Percentiles rank a stretch among this genome's conserved stretches.
phyloP scores from a whole-genome alignment of 2,329 filamentous ascomycete species.

The Blumeria graminis region DNA sequence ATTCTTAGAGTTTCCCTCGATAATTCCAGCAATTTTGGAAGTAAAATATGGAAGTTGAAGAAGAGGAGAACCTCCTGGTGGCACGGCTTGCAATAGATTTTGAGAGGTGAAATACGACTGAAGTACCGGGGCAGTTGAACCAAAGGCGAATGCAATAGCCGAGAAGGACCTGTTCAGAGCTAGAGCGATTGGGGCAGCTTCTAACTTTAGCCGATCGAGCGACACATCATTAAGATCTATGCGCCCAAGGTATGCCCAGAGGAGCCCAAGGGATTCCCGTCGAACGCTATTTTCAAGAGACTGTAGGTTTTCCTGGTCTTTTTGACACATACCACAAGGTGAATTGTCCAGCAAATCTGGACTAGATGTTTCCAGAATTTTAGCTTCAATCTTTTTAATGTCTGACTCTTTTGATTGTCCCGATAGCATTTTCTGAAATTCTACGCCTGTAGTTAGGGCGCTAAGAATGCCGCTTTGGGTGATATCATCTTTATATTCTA shows the following conservation, averaged over 20 bases:
- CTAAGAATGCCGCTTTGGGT: constrained; percentile 57
- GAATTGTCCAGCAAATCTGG: constrained; percentile 27
- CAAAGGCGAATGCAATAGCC: constrained; percentile 69
- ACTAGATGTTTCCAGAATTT: constrained; percentile 30
- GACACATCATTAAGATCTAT: constrained; percentile 58
- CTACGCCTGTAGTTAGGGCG: constrained; percentile 64
- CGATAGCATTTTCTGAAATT: constrained; percentile 54
- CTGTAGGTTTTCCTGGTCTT: constrained; percentile 55
- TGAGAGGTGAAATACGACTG: constrained; percentile 65
- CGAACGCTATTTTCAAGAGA: constrained; percentile 58
- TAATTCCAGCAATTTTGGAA: constrained; percentile 33
- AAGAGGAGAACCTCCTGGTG: constrained; percentile 63
- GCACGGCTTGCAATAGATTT: constrained; percentile 68
- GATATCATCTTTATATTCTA: constrained; percentile 69
- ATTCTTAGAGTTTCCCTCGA: constrained; percentile 51
- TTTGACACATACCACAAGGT: constrained; percentile 36
- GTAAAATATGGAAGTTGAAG: constrained; percentile 81
- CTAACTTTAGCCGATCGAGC: constrained; percentile 68
- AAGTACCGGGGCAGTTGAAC: constrained; percentile 59
- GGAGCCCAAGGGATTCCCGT: constrained; percentile 64
- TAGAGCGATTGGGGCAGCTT: constrained; percentile 68
- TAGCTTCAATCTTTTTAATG: constrained; percentile 62
- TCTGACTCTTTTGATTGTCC: constrained; percentile 60
- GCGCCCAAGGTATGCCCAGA: constrained; percentile 89
- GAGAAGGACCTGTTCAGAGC: constrained; percentile 68